Evolutionary conservation across 495 filamentous ascomycete species (phyloP).

Genomic region (Zalerion maritima): DNA sequence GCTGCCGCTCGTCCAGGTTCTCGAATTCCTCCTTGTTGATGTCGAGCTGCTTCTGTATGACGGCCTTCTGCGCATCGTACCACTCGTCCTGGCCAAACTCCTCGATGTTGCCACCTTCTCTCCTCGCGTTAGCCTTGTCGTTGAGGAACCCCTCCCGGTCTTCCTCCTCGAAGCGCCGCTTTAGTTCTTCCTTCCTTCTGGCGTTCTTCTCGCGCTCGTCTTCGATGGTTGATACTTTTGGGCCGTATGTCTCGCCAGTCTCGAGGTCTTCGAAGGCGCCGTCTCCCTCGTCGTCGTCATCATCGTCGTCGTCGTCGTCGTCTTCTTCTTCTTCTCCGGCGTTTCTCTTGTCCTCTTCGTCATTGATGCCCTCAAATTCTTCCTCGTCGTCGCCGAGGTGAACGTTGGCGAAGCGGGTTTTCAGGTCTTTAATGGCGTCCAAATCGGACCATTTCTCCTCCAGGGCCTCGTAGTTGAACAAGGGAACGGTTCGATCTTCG

Average conservation of each 20-base stretch:
- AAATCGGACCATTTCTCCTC: slow-evolving; percentile 74
- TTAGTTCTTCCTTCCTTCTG: slow-evolving; percentile 81
- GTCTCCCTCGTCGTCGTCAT: slow-evolving; percentile 50
- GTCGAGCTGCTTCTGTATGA: slow-evolving; percentile 80
- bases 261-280: slow-evolving; percentile 86
- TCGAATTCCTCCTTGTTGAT: slow-evolving; percentile 94
- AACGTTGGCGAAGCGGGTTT: slow-evolving; percentile 57
- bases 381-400: slow-evolving; percentile 39
- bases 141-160: slow-evolving; percentile 86
- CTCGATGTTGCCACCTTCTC: slow-evolving; percentile 43
- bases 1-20: slow-evolving; percentile 61
- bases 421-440: slow-evolving; percentile 59
- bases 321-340: slow-evolving; percentile 27
- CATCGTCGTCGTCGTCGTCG: slow-evolving; percentile 29
- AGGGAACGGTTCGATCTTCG: slow-evolving; percentile 66
- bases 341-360: slow-evolving; percentile 26
- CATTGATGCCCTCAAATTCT: slow-evolving; percentile 35
- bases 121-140: slow-evolving; percentile 56
- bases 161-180: slow-evolving; percentile 90
- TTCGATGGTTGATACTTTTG: slow-evolving; percentile 36
- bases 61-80: slow-evolving; percentile 94
- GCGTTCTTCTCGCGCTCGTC: slow-evolving; percentile 86
- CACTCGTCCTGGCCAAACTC: slow-evolving; percentile 95
- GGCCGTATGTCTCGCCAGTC: slow-evolving; percentile 46
- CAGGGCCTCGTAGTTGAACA: slow-evolving; percentile 65